phyloP scores from a whole-genome alignment of 768 basidiomycete genomes.

The Amanita rubescens region DNA sequence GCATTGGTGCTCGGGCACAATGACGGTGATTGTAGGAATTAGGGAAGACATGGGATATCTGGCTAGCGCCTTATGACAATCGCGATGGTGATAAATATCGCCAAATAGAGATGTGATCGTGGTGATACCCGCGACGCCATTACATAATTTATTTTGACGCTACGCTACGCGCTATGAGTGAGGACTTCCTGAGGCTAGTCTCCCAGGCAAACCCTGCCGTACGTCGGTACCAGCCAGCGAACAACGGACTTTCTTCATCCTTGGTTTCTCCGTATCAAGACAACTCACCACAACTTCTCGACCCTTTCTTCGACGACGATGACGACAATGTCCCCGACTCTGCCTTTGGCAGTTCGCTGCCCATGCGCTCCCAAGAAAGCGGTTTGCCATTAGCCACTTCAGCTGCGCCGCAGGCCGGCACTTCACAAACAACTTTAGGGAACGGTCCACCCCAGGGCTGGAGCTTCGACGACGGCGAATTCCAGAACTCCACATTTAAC shows the following conservation, averaged over 20 bases:
- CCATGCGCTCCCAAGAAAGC: slow-evolving; percentile 48
- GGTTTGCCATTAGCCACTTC: slow-evolving; percentile 50
- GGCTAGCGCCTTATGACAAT: slow-evolving; percentile 2
- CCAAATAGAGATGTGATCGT: slow-evolving; percentile 3
- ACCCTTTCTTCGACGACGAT: slow-evolving; percentile 88
- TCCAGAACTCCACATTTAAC: slow-evolving; percentile 36
- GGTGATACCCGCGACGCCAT: too few relatives aligned
- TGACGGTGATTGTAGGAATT: background rate
- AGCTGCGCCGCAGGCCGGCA: slow-evolving; percentile 57
- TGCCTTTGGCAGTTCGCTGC: slow-evolving; percentile 46
- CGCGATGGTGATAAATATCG: background rate
- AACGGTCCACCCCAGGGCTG: slow-evolving; percentile 56
- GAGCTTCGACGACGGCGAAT: slow-evolving; percentile 66
- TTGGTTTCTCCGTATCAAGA: slow-evolving; percentile 34
- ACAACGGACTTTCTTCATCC: slow-evolving; percentile 45
- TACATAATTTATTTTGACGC: background rate
- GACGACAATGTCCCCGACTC: slow-evolving; percentile 67
- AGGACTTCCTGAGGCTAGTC: slow-evolving; percentile 70
- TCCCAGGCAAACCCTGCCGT: slow-evolving; percentile 64
- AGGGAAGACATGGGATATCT: background rate
- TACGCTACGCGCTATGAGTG: slow-evolving; percentile 37
- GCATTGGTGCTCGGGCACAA: slow-evolving; percentile 32
- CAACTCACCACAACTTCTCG: slow-evolving; percentile 48
- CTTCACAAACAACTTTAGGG: slow-evolving; percentile 38
- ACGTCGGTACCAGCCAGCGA: slow-evolving; percentile 42